A percentile compares a stretch with the other conserved stretches of the same genome.
phyloP scores from a whole-genome alignment of 345 rosid genomes.

The Mangifera indica region DNA sequence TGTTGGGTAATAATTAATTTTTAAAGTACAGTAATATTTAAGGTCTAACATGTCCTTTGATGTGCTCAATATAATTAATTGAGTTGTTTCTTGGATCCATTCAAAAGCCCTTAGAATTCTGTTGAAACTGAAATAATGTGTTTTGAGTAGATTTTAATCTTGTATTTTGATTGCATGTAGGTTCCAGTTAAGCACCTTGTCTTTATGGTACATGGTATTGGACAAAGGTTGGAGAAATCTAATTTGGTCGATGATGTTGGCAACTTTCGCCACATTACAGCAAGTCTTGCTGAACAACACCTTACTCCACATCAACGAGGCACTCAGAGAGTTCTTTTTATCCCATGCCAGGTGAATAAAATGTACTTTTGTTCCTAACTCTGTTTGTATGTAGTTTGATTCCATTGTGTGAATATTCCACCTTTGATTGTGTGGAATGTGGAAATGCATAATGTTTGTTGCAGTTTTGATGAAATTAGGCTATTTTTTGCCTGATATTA shows the following conservation, averaged over 20 bases:
- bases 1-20: too few relatives aligned
- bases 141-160: slow-evolving; percentile 5
- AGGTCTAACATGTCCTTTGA: too few relatives aligned
- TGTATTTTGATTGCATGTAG: slow-evolving; percentile 35
- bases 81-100: too few relatives aligned
- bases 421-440: background rate
- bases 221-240: slow-evolving; percentile 96
- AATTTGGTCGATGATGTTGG: slow-evolving; percentile 95
- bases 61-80: too few relatives aligned
- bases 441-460: background rate
- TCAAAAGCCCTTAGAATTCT: background rate
- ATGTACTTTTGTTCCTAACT: slow-evolving; percentile 5
- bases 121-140: background rate
- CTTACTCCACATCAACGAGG: slow-evolving; percentile 67
- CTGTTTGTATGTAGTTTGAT: slow-evolving; percentile 5
- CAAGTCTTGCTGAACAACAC: slow-evolving; percentile 71
- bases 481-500: background rate
- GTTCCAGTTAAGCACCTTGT: slow-evolving; percentile 95
- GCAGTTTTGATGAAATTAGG: background rate
- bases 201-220: slow-evolving; percentile 98
- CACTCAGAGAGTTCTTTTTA: slow-evolving; percentile 82
- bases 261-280: slow-evolving; percentile 80
- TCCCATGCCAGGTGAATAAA: slow-evolving; percentile 86
- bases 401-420: background rate
- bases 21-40: too few relatives aligned